Evolutionary conservation across 75 land plant species (phyloP), one percentile per base, ranked within the genome.

Genomic region (Selaginella tamariscina): DNA sequence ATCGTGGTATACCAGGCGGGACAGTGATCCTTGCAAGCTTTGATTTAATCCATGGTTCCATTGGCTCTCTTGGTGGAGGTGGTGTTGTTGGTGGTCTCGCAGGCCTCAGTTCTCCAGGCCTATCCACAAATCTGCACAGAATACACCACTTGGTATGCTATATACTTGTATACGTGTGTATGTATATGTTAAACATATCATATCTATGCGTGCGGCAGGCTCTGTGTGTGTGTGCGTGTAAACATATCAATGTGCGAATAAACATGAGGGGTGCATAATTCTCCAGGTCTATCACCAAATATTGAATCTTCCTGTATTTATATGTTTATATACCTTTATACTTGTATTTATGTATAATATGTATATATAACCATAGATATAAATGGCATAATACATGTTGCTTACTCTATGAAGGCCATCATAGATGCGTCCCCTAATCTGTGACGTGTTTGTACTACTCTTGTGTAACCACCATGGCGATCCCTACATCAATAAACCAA

Each of bases 371-470:
- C n/a, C n/a, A n/a, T n/a, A n/a, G n/a, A n/a, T n/a, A n/a, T n/a
- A n/a, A n/a, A n/a, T n/a, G n/a, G 49, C 5, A 39, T 15, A 39
- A 39, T 39, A 5, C 11, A 39, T 15, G 15, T 39, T 39, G 49
- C 83, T 76, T 74, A 94, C 98, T 94, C 98, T 33, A 94, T 89
- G 72, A 84, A 94, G 29, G 91, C 98, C 98, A 94, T 94, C 23
- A 85, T 84, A 29, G 98, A 95, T 73, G 91, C 86, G 77, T 94
- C 98, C 69, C 96, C 98, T 77, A 80, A 81, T 66, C 98, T 71
- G 32, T 86, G 82, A 21, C 96, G 88, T 68, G 96, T 94, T 32
- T 88, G 80, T 59, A 94, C 77, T 11, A 94, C 23, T 73, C 98
- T 81, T 65, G 98, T 94, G 49, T 94, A 94, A 32, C 98, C 98